phyloP scores from a whole-genome alignment of 768 basidiomycete species.

The Lactifluus hygrophoroides region DNA sequence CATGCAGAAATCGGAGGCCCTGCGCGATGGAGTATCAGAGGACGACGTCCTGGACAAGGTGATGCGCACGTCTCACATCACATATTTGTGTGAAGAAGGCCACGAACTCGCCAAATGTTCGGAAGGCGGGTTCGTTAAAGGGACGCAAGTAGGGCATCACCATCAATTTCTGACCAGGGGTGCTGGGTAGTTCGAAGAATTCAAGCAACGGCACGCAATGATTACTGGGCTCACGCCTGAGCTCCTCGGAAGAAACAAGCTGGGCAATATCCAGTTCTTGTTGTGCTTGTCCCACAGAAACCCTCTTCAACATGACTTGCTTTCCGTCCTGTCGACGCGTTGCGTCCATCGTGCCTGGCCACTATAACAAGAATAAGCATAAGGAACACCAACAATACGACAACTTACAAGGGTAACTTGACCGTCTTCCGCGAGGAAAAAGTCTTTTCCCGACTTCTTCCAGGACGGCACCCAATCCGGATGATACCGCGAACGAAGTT shows the following conservation, averaged over 20 bases:
- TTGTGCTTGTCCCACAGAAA: not conserved
- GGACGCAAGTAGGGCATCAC: constrained; percentile 17
- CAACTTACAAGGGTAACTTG: not conserved
- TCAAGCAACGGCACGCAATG: constrained; percentile 16
- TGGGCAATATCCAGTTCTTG: not conserved
- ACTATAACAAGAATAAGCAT: not conserved
- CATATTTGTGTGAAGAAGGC: constrained; percentile 15
- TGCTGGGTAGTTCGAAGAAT: not conserved
- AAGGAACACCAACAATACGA: not conserved
- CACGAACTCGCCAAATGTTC: constrained; percentile 17
- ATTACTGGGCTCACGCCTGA: not conserved
- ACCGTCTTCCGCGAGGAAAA: constrained; percentile 1
- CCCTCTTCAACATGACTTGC: constrained; percentile 18
- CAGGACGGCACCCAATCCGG: constrained; percentile 1
- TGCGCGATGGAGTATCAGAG: not conserved
- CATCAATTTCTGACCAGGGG: not conserved
- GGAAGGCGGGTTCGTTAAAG: constrained; percentile 14
- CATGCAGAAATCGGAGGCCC: constrained; percentile 25
- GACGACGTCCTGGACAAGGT: not conserved
- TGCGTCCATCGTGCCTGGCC: constrained; percentile 13
- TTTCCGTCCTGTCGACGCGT: constrained; percentile 7
- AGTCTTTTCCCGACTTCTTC: not conserved
- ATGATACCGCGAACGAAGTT: constrained; percentile 2
- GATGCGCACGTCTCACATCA: not conserved
- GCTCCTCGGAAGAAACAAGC: constrained; percentile 2